Evolutionary conservation across 2,329 filamentous ascomycete genomes (phyloP).

Genomic region (Cercospora canescens): DNA sequence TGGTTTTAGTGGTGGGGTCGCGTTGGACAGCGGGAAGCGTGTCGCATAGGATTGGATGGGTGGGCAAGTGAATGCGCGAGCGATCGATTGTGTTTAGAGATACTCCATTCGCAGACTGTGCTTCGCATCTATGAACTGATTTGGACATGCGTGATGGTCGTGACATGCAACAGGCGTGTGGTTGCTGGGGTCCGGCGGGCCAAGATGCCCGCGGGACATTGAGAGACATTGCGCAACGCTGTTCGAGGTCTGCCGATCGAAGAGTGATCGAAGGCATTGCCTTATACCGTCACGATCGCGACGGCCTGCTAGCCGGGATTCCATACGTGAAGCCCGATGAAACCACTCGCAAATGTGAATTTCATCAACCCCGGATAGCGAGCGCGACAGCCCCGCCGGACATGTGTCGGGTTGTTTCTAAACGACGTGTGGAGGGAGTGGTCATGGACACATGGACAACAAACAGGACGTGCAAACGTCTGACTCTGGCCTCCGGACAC

Average conservation of each 20-base stretch:
- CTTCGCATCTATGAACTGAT: not conserved
- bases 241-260: not conserved
- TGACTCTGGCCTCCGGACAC: not conserved
- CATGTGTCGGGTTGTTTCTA: not conserved
- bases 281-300: conserved; percentile 2
- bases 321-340: not conserved
- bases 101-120: conserved; percentile 15
- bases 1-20: not conserved
- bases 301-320: not conserved
- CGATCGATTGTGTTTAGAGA: conserved; percentile 7
- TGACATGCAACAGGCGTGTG: too few species aligned
- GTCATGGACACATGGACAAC: not conserved
- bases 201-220: not conserved
- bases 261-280: not conserved
- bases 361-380: conserved; percentile 1
- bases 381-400: not conserved
- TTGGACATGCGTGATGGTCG: not conserved
- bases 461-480: not conserved
- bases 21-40: not conserved
- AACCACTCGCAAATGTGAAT: not conserved
- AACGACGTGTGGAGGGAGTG: not conserved
- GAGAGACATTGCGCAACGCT: not conserved
- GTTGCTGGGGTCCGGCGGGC: not conserved
- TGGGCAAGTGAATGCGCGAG: not conserved
- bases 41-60: not conserved